Conservation (phyloP, 2,329 filamentous ascomycete genomes). For the Nemania sp. region DNA sequence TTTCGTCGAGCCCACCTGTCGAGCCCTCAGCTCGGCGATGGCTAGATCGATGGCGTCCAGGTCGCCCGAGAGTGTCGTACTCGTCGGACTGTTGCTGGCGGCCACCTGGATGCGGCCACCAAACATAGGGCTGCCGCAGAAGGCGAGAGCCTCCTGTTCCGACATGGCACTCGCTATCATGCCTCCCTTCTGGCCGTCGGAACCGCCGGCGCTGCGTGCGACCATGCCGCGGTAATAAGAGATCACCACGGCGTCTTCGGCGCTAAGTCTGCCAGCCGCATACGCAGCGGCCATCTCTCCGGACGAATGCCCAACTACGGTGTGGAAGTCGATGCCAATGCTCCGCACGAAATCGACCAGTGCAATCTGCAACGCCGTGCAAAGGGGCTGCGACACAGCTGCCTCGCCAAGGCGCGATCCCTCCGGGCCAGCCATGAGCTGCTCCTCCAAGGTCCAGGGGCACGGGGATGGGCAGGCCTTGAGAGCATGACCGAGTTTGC, state of each 20-base stretch:
- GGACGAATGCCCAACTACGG: constrained; percentile 50
- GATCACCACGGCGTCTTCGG: constrained; percentile 48
- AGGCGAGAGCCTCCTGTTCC: constrained; percentile 44
- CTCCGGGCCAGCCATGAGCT: constrained; percentile 49
- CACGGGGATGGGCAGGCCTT: constrained; percentile 43
- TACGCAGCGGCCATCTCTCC: constrained; percentile 53
- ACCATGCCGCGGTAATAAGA: constrained; percentile 49
- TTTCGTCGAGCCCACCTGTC: constrained; percentile 51
- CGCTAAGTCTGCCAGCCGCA: constrained; percentile 47
- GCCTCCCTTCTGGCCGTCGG: constrained; percentile 44
- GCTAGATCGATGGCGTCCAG: constrained; percentile 42
- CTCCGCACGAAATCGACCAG: constrained; percentile 52
- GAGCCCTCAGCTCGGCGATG: constrained; percentile 34
- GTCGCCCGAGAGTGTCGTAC: constrained; percentile 50
- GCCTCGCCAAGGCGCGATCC: constrained; percentile 53
- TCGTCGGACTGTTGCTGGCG: constrained; percentile 47
- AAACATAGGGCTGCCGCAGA: constrained; percentile 43
- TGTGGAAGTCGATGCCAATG: constrained; percentile 47
- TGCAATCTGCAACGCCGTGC: constrained; percentile 66
- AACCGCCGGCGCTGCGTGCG: constrained; percentile 43
- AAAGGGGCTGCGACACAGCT: constrained; percentile 63
- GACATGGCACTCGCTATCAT: constrained; percentile 49
- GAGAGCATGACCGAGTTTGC: constrained; percentile 50
- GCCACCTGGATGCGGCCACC: constrained; percentile 45
- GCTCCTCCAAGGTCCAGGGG: constrained; percentile 52